Conservation (phyloP, 2,329 filamentous ascomycete genomes). For the Stemphylium beticola region DNA sequence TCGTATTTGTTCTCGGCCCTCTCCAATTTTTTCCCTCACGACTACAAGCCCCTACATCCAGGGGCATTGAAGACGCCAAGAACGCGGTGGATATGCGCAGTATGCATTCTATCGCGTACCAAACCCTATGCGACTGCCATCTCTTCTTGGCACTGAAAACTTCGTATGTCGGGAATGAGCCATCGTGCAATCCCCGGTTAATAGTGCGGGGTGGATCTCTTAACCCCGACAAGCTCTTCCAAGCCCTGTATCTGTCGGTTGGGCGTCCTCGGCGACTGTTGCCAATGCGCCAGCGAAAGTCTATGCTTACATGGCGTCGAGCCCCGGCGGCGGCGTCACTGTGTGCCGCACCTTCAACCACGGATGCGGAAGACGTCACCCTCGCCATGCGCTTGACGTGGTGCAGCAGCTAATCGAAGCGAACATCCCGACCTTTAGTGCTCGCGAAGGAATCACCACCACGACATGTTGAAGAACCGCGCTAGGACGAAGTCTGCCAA, state of each 20-base stretch:
- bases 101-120: constrained; percentile 4
- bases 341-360: constrained; percentile 3
- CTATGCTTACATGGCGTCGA: constrained; percentile 15
- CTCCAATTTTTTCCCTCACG: neutral
- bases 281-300: constrained; percentile 15
- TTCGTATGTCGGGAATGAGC: neutral
- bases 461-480: constrained; percentile 8
- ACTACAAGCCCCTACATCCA: constrained; percentile 4
- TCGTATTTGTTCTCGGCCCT: neutral
- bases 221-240: constrained; percentile 17
- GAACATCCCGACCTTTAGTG: neutral
- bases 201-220: constrained; percentile 9
- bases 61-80: constrained; percentile 5
- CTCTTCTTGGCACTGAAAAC: neutral
- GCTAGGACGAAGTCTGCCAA: constrained; percentile 4
- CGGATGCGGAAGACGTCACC: constrained; percentile 15
- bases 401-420: constrained; percentile 7
- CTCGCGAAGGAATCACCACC: constrained; percentile 6
- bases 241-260: constrained; percentile 7
- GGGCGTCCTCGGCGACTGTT: constrained; percentile 13
- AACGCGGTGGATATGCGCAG: constrained; percentile 1
- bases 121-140: neutral
- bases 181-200: neutral
- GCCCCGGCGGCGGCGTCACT: constrained; percentile 8
- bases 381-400: constrained; percentile 17